Conservation (phyloP, 345 rosid genomes). For the Laguncularia racemosa region DNA sequence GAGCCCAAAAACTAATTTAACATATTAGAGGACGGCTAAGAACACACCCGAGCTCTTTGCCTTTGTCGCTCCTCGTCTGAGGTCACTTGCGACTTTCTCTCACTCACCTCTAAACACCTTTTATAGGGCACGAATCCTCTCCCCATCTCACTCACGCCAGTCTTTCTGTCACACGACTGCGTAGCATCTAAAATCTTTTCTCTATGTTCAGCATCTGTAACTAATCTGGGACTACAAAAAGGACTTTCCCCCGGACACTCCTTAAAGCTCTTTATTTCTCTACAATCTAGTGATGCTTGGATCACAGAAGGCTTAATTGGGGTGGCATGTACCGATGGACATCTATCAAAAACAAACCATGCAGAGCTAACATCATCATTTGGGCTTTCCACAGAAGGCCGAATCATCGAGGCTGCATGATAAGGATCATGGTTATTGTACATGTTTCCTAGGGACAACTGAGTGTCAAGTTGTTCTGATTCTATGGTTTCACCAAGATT, state of each 20-base stretch:
- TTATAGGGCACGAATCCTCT: conserved; percentile 64
- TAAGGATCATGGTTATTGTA: conserved; percentile 1
- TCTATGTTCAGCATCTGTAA: conserved; percentile 22
- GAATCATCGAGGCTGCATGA: conserved; percentile 1
- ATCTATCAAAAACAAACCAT: conserved; percentile 8
- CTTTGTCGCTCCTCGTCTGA: conserved; percentile 34
- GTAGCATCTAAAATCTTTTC: conserved; percentile 27
- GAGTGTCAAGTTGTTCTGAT: conserved; percentile 19
- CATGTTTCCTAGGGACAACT: conserved; percentile 30
- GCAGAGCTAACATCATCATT: conserved; percentile 7
- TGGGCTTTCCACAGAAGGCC: conserved; percentile 9
- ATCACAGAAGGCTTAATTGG: conserved; percentile 12
- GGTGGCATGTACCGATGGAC: conserved; percentile 8
- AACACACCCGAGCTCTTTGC: conserved; percentile 45
- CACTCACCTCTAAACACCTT: conserved; percentile 57
- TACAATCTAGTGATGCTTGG: neutral
- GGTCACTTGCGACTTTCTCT: conserved; percentile 25
- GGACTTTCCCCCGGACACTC: neutral
- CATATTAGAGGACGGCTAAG: conserved; percentile 8
- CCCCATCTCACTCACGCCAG: neutral
- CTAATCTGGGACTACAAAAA: conserved; percentile 7
- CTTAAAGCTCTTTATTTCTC: conserved; percentile 6
- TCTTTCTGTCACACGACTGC: conserved; percentile 10
- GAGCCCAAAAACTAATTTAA: too few species aligned
- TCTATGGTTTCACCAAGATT: conserved; percentile 4